Evolutionary conservation across 1,284 basidiomycete species (phyloP).

Genomic region (Cutaneotrichosporon spelunceum): DNA sequence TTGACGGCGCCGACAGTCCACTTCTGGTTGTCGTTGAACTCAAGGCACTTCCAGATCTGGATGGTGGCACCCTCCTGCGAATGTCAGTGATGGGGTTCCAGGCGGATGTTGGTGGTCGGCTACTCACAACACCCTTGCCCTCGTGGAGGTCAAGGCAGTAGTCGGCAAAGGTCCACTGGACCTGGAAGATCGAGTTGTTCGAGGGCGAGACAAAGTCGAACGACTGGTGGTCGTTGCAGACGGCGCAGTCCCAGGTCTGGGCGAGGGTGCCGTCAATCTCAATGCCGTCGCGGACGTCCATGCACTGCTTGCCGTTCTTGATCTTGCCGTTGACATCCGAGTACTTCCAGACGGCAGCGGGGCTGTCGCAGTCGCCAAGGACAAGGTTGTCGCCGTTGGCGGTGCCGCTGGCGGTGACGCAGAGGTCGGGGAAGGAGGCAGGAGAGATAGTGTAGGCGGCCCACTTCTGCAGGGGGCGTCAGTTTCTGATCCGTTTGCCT

Average conservation of each 20-base stretch:
- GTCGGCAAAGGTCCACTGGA: slow-evolving; percentile 34
- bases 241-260: slow-evolving; percentile 42
- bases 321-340: slow-evolving; percentile 34
- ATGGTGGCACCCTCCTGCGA: slow-evolving; percentile 22
- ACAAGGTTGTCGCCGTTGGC: slow-evolving; percentile 35
- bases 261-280: slow-evolving; percentile 36
- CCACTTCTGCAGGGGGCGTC: slow-evolving; percentile 6
- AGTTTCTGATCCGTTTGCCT: background rate
- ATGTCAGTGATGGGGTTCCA: background rate
- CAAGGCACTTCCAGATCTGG: slow-evolving; percentile 43
- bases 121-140: slow-evolving; percentile 30
- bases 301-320: slow-evolving; percentile 33
- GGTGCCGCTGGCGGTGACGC: slow-evolving; percentile 31
- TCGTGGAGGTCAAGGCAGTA: slow-evolving; percentile 43
- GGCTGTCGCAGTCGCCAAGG: slow-evolving; percentile 33
- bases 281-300: slow-evolving; percentile 39
- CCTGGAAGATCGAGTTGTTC: slow-evolving; percentile 16
- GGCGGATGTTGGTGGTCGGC: background rate
- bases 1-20: slow-evolving; percentile 37
- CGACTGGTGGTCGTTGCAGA: slow-evolving; percentile 38
- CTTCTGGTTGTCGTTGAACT: slow-evolving; percentile 42
- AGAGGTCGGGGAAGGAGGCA: slow-evolving; percentile 30
- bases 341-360: slow-evolving; percentile 19
- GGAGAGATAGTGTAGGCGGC: slow-evolving; percentile 32
- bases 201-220: slow-evolving; percentile 25